Base-by-base conservation (phyloP, 805 yeast genomes). In the Teunomyces atbi region DNA sequence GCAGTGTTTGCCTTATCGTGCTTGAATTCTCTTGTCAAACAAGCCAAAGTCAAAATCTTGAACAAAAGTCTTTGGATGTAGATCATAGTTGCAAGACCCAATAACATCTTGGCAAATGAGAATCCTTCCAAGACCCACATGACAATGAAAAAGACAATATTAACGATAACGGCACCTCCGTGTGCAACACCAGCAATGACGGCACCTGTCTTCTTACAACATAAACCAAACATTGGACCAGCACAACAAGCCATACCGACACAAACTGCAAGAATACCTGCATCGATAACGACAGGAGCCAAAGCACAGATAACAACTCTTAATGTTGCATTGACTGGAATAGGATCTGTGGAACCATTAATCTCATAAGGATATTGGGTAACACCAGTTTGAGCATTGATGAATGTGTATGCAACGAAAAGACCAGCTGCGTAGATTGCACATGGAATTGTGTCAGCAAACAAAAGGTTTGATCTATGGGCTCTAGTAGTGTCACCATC, bases 91-190 rank as follows among this genome's bases (percentile, higher is more conserved):
- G 84, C 77, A 56, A 90, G 73, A 67, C 98, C 99, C 54, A 91
- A 69, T 68, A 95, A 77, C 80, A 89, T 86, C 72, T 89, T 86
- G 27, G 86, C 77, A 64, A 94, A 95, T 58, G 76, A 78, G 85
- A 94, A 94, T 56, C 96, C 92, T 76, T 91, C 96, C 64, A 90
- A 70, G 51, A 89, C 95, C 99, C 99, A 94, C 91, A 92, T 86
- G 49, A 91, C 88, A 68, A 92, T 86, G 74, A 89, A 92, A 79
- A 89, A 88, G 33, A 85, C 76, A 56, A 94, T 73, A 75, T 92
- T 95, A 54, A 89, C 75, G 58, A 95, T 68, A 45, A 95, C 97
- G 13, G 97, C 90, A 59, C 89, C 76, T 72, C 96, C 97, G 64
- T 94, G 99, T 16, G 98, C 96, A 65, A 94, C 71, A 61, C 89